These are phyloP conservation scores for Diplodia corticola DNA, from an alignment of 2,329 filamentous ascomycete species.

Conservation along the genomic window DNA sequence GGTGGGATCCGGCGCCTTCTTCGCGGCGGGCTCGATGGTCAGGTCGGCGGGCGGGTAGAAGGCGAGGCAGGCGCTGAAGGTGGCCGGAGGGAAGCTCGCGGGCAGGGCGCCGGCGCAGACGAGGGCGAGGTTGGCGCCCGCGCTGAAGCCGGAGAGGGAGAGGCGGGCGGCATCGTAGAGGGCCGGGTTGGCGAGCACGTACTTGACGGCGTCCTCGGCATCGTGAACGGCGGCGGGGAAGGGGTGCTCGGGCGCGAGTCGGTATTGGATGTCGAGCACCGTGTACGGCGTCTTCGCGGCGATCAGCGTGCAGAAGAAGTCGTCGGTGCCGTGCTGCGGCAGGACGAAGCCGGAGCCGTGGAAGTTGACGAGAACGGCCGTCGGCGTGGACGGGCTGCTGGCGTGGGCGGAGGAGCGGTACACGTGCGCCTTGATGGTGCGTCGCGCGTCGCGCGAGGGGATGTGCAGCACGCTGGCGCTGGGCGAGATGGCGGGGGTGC, in stretches of 20 bases:
- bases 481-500: background rate
- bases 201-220: conserved; percentile 37
- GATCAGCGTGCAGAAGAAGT: conserved; percentile 40
- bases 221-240: conserved; percentile 43
- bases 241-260: conserved; percentile 41
- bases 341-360: conserved; percentile 39
- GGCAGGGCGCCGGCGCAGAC: conserved; percentile 26
- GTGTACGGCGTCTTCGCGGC: conserved; percentile 32
- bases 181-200: conserved; percentile 27
- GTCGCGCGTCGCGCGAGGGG: conserved; percentile 28
- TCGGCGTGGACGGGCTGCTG: conserved; percentile 2
- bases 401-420: conserved; percentile 25
- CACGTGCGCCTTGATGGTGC: conserved; percentile 29
- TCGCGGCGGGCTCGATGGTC: conserved; percentile 31
- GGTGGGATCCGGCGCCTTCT: conserved; percentile 31
- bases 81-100: conserved; percentile 31
- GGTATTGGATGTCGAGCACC: conserved; percentile 42
- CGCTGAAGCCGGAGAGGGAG: conserved; percentile 43
- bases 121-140: conserved; percentile 44
- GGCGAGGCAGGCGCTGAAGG: conserved; percentile 33
- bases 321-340: conserved; percentile 43
- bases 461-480: conserved; percentile 23
- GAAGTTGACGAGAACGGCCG: conserved; percentile 38
- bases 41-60: conserved; percentile 42
- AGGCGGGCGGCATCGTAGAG: conserved; percentile 35